Evolutionary conservation across 1,284 basidiomycete species (phyloP).

Genomic region (Gomphus bonarii): DNA sequence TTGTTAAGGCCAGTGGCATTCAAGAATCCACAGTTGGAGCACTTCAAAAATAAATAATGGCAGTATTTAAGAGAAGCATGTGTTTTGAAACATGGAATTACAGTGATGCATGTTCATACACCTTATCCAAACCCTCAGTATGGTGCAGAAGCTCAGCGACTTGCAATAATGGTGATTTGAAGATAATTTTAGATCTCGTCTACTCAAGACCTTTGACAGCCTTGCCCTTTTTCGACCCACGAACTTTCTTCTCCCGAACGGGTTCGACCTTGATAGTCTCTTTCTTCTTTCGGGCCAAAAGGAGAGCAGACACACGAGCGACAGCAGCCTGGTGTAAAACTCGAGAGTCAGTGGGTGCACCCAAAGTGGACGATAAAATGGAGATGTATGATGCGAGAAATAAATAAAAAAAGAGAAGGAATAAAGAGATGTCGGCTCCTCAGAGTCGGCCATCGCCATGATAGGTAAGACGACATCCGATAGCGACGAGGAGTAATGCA

Average conservation of each 20-base stretch:
- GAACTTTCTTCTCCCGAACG: constrained; percentile 58
- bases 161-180: not conserved
- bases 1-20: too few relatives aligned
- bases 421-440: constrained; percentile 45
- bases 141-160: not conserved
- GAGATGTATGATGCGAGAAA: constrained; percentile 15
- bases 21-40: not conserved
- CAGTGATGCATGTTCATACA: not conserved
- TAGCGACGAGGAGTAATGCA: constrained; percentile 57
- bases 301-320: constrained; percentile 70
- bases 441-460: constrained; percentile 59
- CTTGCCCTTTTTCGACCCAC: constrained; percentile 54
- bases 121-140: not conserved
- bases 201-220: constrained; percentile 13
- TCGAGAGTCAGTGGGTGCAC: constrained; percentile 8
- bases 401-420: constrained; percentile 9
- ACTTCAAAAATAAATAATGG: not conserved
- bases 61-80: not conserved
- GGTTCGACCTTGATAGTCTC: constrained; percentile 40
- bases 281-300: constrained; percentile 54
- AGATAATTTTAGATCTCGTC: not conserved
- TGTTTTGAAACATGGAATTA: not conserved
- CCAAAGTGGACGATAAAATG: constrained; percentile 15
- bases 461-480: constrained; percentile 54
- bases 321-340: constrained; percentile 52